phyloP scores from a whole-genome alignment of 495 filamentous ascomycete genomes.

The Apiosordaria backusii region DNA sequence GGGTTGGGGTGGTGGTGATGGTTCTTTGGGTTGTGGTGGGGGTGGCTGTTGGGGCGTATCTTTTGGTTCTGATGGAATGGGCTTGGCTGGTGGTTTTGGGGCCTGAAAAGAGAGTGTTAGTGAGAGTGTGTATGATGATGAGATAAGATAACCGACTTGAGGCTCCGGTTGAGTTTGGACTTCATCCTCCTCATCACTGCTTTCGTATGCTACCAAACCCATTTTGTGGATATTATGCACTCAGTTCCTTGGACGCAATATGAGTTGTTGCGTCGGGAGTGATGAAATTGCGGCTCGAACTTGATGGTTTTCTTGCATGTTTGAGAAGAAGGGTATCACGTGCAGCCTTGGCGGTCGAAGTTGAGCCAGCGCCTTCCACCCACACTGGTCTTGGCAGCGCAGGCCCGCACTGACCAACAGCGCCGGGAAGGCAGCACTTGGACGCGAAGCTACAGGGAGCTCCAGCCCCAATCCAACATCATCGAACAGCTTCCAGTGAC shows the following conservation, averaged over 20 bases:
- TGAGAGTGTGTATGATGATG: constrained; percentile 1
- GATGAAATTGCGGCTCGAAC: background rate
- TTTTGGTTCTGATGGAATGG: background rate
- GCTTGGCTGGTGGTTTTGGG: constrained; percentile 1
- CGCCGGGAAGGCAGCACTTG: constrained; percentile 35
- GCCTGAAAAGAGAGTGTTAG: constrained; percentile 16
- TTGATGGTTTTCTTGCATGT: constrained; percentile 6
- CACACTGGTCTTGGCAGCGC: constrained; percentile 16
- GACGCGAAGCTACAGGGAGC: constrained; percentile 39
- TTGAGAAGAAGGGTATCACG: constrained; percentile 34
- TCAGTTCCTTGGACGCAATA: background rate
- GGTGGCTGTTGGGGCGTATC: background rate
- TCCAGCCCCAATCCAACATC: constrained; percentile 27
- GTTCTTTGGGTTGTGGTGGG: background rate
- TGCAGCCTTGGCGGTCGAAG: constrained; percentile 12
- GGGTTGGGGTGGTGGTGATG: background rate
- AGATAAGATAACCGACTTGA: constrained; percentile 6
- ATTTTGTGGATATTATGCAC: constrained; percentile 36
- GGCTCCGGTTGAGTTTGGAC: constrained; percentile 18
- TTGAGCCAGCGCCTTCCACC: constrained; percentile 9
- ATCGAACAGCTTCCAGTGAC: constrained; percentile 20
- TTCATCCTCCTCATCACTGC: constrained; percentile 72
- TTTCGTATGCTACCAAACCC: constrained; percentile 69
- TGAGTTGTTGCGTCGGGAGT: background rate
- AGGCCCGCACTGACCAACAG: constrained; percentile 15